Base-by-base conservation (phyloP, 2,329 filamentous ascomycete genomes). In the Lasiodiplodia hormozganensis region DNA sequence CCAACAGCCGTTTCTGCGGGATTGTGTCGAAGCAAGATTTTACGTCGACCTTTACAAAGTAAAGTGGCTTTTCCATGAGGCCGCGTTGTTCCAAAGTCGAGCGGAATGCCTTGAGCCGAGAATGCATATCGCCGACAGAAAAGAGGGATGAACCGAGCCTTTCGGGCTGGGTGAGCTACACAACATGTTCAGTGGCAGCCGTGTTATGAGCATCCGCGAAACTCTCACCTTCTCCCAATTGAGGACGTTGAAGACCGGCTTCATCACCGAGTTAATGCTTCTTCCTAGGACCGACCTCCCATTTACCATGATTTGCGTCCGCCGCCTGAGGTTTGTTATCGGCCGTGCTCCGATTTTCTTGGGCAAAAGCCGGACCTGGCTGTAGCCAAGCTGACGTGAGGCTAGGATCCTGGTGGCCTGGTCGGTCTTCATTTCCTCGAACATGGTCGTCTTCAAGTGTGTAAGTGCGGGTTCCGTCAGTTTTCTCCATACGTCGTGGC, bases 1-100 rank as follows among this genome's bases (percentile, higher is more conserved):
- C 77, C 40, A 97, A 76, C 21, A 98, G 83, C 0, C 88, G 87
- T 31, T 86, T 80, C 77, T 98, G 96, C 0, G 96, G 96, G 54
- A 99, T 97, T 0, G 92, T 97, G 78, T 99, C 96, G 77, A 97
- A 99, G 73, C 95, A 97, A 2, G 93, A 89, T 76, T 92, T 88
- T 23, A 99, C 94, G 75, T 99, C 96, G 14, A 97, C 84, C 77
- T 99, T 99, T 70, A 90, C 94, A 79, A 98, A 97, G 79, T 92
- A 98, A 1, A 97, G 80, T 4, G 79, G 83, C 10, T 76, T 74
- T 0, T 79, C 73, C 0, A 71, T 70, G 1, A 78, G 69, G 0
- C 80, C 79, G 28, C 77, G 74, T 38, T 75, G 65, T 31, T 72
- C 56, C 12, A 91, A 76, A 0, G 72, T 78, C 2, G 79, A 73